Conservation (phyloP, 106 monocot genomes). For the Apostasia ramifera region DNA sequence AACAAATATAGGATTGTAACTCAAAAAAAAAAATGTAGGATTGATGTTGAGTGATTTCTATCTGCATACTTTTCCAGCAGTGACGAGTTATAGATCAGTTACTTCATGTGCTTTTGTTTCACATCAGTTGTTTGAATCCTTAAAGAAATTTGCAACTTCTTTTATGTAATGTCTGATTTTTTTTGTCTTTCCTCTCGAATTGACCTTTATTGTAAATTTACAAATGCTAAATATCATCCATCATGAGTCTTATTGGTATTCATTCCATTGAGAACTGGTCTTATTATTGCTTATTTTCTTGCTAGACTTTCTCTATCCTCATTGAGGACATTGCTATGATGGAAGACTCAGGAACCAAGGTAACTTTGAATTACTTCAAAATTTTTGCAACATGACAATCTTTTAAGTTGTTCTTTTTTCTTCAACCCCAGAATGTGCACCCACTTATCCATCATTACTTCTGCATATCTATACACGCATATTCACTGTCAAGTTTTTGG, state of each 20-base stretch:
- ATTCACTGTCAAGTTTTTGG: no score
- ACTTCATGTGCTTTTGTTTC: not conserved
- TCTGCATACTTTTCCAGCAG: no score
- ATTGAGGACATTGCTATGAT: not conserved
- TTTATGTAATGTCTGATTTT: not conserved
- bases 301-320: not conserved
- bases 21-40: no score
- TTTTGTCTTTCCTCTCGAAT: not conserved
- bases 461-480: no score
- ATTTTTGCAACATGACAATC: not conserved
- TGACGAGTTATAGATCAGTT: no score
- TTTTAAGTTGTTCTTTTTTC: not conserved
- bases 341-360: not conserved
- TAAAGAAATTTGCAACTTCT: not conserved
- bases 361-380: not conserved
- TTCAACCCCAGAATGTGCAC: no score
- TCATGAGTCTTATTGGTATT: not conserved
- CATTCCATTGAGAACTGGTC: not conserved
- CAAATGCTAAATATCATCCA: not conserved
- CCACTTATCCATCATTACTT: no score
- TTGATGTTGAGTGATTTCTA: no score
- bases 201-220: not conserved
- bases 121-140: not conserved
- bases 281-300: not conserved
- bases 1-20: not conserved